Evolutionary conservation across 2,329 filamentous ascomycete genomes (phyloP).

Genomic region (Exserohilum turcica): DNA sequence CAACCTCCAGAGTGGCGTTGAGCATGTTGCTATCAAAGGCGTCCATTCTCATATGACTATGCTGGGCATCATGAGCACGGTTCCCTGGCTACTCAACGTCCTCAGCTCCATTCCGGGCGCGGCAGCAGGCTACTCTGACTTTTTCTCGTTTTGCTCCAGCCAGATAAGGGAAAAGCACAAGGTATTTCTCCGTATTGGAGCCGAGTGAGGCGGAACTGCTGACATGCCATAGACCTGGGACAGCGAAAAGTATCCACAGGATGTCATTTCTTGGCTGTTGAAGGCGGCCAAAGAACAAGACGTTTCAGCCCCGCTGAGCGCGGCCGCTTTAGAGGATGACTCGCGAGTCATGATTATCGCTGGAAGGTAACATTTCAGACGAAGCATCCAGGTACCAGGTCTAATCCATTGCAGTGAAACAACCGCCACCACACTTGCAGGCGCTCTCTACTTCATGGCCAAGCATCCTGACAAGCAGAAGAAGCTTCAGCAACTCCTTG

Average conservation of each 20-base stretch:
- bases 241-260: constrained; percentile 35
- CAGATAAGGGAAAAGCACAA: constrained; percentile 42
- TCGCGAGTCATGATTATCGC: constrained; percentile 43
- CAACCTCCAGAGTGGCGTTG: constrained; percentile 28
- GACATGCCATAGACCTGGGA: constrained; percentile 21
- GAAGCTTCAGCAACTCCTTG: constrained; percentile 41
- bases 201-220: not conserved
- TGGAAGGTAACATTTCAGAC: constrained; percentile 24
- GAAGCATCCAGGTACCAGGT: not conserved
- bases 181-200: constrained; percentile 18
- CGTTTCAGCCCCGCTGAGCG: constrained; percentile 39
- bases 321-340: constrained; percentile 42
- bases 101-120: constrained; percentile 39
- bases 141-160: constrained; percentile 37
- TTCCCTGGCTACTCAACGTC: constrained; percentile 48
- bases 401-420: constrained; percentile 40
- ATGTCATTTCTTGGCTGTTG: constrained; percentile 50
- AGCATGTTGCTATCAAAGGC: constrained; percentile 41
- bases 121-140: constrained; percentile 31
- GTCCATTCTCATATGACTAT: constrained; percentile 46
- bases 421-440: constrained; percentile 38
- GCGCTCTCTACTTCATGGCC: constrained; percentile 41
- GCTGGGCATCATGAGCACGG: constrained; percentile 39
- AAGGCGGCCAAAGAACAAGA: constrained; percentile 49
- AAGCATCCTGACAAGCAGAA: constrained; percentile 34